A percentile compares a stretch with the other conserved stretches of the same genome.
These are phyloP conservation scores for Nigrospora osmanthi DNA, from an alignment of 2,329 filamentous ascomycete genomes.

Conservation along the genomic window DNA sequence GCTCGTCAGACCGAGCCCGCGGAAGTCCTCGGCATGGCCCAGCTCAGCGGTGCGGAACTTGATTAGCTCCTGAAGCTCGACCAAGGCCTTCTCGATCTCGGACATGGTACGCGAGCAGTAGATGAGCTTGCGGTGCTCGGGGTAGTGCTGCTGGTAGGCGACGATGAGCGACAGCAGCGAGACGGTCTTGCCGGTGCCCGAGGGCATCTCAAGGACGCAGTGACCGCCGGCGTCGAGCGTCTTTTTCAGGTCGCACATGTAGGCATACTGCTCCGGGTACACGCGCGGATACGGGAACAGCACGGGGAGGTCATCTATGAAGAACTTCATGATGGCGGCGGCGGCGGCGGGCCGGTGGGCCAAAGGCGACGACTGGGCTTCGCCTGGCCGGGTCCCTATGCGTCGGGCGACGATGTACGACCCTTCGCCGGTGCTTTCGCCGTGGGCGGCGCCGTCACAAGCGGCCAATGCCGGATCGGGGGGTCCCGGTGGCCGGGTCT, in stretches of 20 bases:
- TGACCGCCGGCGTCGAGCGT: constrained; percentile 93
- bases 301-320: constrained; percentile 53
- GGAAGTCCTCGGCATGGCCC: constrained; percentile 87
- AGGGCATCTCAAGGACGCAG: constrained; percentile 98
- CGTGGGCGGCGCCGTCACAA: too few relatives aligned
- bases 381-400: too few relatives aligned
- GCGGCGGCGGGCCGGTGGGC: too few relatives aligned
- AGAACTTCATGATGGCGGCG: constrained; percentile 61
- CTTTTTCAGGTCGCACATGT: constrained; percentile 79
- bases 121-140: constrained; percentile 90
- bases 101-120: constrained; percentile 99
- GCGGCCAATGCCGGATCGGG: too few relatives aligned
- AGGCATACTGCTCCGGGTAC: constrained; percentile 61
- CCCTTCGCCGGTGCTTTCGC: too few relatives aligned
- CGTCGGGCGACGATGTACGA: too few relatives aligned
- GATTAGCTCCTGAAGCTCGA: constrained; percentile 88
- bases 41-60: constrained; percentile 86
- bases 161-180: constrained; percentile 92
- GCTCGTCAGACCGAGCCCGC: constrained; percentile 86
- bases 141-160: constrained; percentile 90
- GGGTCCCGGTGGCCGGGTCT: too few relatives aligned
- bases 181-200: constrained; percentile 94
- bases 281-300: constrained; percentile 32
- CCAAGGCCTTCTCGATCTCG: constrained; percentile 95
- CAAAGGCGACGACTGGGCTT: too few relatives aligned